Evolutionary conservation across 352 stramenopile species (phyloP).

Genomic region (Phytophthora multivora): DNA sequence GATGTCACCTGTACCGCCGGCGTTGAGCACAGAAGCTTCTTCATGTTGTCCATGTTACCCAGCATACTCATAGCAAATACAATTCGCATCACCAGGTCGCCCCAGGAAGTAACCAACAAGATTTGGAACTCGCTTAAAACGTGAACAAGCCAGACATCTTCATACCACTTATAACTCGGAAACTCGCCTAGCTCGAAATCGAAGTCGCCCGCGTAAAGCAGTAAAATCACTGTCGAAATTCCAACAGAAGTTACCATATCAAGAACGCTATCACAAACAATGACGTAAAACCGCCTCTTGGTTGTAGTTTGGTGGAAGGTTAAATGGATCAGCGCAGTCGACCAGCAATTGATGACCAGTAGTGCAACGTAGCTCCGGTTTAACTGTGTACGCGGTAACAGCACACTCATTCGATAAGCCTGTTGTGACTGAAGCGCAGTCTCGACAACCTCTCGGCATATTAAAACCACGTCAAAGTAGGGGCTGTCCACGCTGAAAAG

Average conservation of each 20-base stretch:
- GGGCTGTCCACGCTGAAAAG: constrained; percentile 18
- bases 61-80: constrained; percentile 27
- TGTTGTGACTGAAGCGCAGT: constrained; percentile 24
- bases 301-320: constrained; percentile 8
- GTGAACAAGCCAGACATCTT: constrained; percentile 37
- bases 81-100: constrained; percentile 16
- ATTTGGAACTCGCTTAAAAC: constrained; percentile 42
- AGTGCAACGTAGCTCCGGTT: constrained; percentile 26
- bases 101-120: constrained; percentile 26
- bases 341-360: constrained; percentile 36
- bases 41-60: constrained; percentile 33
- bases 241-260: constrained; percentile 39
- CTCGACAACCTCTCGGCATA: constrained; percentile 23
- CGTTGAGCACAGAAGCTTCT: constrained; percentile 19
- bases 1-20: not conserved
- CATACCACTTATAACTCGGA: constrained; percentile 31
- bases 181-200: constrained; percentile 10
- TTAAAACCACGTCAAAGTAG: constrained; percentile 20
- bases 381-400: constrained; percentile 14
- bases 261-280: constrained; percentile 28
- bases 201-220: constrained; percentile 22
- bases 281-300: constrained; percentile 24
- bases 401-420: constrained; percentile 30
- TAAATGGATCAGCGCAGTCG: constrained; percentile 19
- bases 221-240: constrained; percentile 14